Base-by-base conservation (phyloP, 441 rosid genomes). In the Pelargonium fulgidum region DNA sequence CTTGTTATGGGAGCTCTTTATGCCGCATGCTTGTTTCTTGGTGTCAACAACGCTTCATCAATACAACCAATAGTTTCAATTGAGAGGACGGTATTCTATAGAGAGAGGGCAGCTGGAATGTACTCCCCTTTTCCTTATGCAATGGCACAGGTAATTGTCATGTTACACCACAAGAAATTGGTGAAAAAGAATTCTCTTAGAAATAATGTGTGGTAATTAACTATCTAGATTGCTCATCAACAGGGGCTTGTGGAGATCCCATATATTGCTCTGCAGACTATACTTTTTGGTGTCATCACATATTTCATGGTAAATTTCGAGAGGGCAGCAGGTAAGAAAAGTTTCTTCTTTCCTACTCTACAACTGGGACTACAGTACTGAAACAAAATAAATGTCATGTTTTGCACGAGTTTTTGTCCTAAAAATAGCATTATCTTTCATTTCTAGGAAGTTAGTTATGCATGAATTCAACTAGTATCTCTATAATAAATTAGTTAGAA, bases 61-160 rank as follows among this genome's bases (percentile, higher is more conserved):
- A 97, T 89, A 19, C 98, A 93, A 72, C 98, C 98, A 67, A 81
- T 93, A 16, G 86, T 93, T 54, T 84, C 96, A 13, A 87, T 93
- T 17, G 97, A 88, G 80, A 86, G 97, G 80, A 82, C 96, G 0
- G 93, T 89, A 2, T 91, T 91, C 77, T 93, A 91, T 69, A 83
- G 98, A 79, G 98, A 93, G 80, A 91, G 74, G 70, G 96, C 97
- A 64, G 97, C 97, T 6, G 92, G 97, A 75, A 83, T 93, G 89
- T 91, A 86, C 79, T 71, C 89, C 66, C 91, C 98, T 16, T 72
- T 83, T 41, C 70, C 92, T n/a, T 91, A 91, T 71, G 98, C 98
- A 3, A 73, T 75, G 22, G 96, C 98, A 17, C 96, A 92, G 85
- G 93, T 83, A 59, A 69, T 22, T 64, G 5, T 64, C 47, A 52